phyloP scores from a whole-genome alignment of 1,284 basidiomycete species.

The Ganoderma multipileum region DNA sequence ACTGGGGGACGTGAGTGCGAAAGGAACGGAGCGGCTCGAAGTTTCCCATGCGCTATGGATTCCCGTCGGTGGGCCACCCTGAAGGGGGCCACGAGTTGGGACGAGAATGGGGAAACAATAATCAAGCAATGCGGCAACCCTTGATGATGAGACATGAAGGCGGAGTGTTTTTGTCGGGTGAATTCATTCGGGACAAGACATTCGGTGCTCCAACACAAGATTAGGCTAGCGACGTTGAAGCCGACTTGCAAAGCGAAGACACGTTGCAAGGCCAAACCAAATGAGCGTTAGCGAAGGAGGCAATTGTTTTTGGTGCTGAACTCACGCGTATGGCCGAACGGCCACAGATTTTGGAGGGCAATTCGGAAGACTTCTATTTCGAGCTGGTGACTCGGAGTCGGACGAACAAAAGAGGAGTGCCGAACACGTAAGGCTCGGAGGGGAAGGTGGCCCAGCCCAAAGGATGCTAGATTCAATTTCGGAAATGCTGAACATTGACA shows the following conservation, averaged over 20 bases:
- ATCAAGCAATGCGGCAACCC: conserved; percentile 17
- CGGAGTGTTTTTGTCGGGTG: conserved; percentile 14
- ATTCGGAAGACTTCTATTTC: conserved; percentile 13
- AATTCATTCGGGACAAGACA: conserved; percentile 7
- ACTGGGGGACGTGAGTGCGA: conserved; percentile 21
- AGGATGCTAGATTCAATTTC: conserved; percentile 16
- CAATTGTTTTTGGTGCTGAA: conserved; percentile 26
- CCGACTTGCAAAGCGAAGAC: conserved; percentile 25
- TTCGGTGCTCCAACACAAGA: conserved; percentile 15
- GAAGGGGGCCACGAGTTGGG: conserved; percentile 22
- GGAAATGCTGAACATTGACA: conserved; percentile 26
- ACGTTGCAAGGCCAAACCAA: conserved; percentile 22
- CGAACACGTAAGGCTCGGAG: conserved; percentile 31
- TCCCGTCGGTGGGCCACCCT: conserved; percentile 23
- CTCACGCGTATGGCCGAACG: conserved; percentile 7
- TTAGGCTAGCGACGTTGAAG: conserved; percentile 19
- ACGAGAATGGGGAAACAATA: conserved; percentile 20
- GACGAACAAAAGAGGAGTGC: conserved; percentile 25
- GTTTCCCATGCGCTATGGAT: conserved; percentile 21
- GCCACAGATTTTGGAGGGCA: conserved; percentile 18
- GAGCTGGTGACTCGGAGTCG: conserved; percentile 18
- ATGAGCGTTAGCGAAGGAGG: conserved; percentile 19
- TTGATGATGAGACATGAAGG: conserved; percentile 23
- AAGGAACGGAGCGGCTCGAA: conserved; percentile 27
- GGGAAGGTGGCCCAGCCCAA: conserved; percentile 18